Conservation (phyloP, 2,329 filamentous ascomycete species). For the Aspergillus sp. region DNA sequence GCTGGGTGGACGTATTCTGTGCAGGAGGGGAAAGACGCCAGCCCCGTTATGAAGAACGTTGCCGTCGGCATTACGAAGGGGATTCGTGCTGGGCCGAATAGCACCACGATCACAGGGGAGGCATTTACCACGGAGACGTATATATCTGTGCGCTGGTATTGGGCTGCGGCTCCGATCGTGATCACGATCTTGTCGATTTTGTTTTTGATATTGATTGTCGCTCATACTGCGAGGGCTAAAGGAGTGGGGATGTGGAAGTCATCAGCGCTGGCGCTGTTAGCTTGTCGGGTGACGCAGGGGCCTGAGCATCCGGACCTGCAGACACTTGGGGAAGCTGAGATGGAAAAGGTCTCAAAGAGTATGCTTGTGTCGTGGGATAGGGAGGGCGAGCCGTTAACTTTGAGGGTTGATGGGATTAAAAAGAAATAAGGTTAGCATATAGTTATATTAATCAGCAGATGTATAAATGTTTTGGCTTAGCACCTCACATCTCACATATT, state of each 20-base stretch:
- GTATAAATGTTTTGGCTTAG: too few relatives aligned
- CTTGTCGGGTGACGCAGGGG: slow-evolving; percentile 1
- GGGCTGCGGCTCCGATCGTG: slow-evolving; percentile 18
- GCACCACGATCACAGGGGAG: slow-evolving; percentile 11
- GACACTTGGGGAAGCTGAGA: background rate
- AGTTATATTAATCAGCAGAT: too few relatives aligned
- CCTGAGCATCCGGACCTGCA: background rate
- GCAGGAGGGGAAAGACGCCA: background rate
- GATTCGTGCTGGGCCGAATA: slow-evolving; percentile 18
- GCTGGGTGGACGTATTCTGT: background rate
- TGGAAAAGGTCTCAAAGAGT: background rate
- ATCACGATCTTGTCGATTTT: slow-evolving; percentile 13
- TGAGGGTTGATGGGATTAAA: background rate
- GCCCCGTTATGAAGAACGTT: slow-evolving; percentile 12
- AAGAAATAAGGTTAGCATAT: too few relatives aligned
- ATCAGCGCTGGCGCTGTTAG: slow-evolving; percentile 21
- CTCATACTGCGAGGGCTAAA: slow-evolving; percentile 16
- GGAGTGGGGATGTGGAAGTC: slow-evolving; percentile 22
- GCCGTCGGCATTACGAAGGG: slow-evolving; percentile 18
- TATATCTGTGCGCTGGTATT: slow-evolving; percentile 21
- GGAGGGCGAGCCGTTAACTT: background rate
- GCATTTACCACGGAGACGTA: slow-evolving; percentile 12
- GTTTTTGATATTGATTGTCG: slow-evolving; percentile 18
- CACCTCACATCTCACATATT: too few relatives aligned
- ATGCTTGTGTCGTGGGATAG: background rate